These are phyloP conservation scores for Hemisphaericaspora xylofermentans DNA, from an alignment of 1,139 yeast genomes.

Conservation along the genomic window DNA sequence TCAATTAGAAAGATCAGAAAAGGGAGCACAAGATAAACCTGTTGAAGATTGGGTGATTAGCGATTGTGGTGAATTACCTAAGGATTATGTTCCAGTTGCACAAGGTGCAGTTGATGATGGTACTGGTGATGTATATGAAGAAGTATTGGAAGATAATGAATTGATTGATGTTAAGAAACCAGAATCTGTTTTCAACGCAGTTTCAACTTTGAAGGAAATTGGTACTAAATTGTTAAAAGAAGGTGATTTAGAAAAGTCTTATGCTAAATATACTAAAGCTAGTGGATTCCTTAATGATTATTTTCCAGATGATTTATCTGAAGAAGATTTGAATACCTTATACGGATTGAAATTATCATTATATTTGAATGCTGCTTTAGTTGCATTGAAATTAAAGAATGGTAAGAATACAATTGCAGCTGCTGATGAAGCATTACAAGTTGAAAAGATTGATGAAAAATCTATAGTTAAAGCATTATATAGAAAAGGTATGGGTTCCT, in stretches of 20 bases:
- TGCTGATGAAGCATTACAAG: slow-evolving; percentile 65
- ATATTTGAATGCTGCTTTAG: slow-evolving; percentile 71
- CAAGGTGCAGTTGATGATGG: slow-evolving; percentile 58
- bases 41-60: slow-evolving; percentile 61
- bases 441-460: slow-evolving; percentile 60
- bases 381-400: slow-evolving; percentile 63
- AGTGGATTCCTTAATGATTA: slow-evolving; percentile 66
- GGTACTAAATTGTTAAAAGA: slow-evolving; percentile 76
- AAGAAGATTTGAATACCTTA: slow-evolving; percentile 49
- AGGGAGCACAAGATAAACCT: slow-evolving; percentile 66
- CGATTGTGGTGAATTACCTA: slow-evolving; percentile 78
- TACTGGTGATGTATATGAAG: slow-evolving; percentile 84
- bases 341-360: slow-evolving; percentile 60
- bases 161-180: slow-evolving; percentile 59
- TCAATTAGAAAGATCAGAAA: slow-evolving; percentile 67
- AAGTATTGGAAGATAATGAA: slow-evolving; percentile 70
- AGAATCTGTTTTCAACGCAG: slow-evolving; percentile 65
- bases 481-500: slow-evolving; percentile 79
- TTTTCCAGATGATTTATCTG: slow-evolving; percentile 68
- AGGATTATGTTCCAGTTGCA: slow-evolving; percentile 50
- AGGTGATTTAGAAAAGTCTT: slow-evolving; percentile 56
- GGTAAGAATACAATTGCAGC: slow-evolving; percentile 58
- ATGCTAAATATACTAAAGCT: slow-evolving; percentile 71
- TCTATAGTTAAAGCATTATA: slow-evolving; percentile 82
- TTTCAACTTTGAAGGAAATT: slow-evolving; percentile 65